Percentiles rank a stretch among this genome's conserved stretches.
Evolutionary conservation across 1,139 yeast species (phyloP).

Genomic region (Pichiaceae sp.): DNA sequence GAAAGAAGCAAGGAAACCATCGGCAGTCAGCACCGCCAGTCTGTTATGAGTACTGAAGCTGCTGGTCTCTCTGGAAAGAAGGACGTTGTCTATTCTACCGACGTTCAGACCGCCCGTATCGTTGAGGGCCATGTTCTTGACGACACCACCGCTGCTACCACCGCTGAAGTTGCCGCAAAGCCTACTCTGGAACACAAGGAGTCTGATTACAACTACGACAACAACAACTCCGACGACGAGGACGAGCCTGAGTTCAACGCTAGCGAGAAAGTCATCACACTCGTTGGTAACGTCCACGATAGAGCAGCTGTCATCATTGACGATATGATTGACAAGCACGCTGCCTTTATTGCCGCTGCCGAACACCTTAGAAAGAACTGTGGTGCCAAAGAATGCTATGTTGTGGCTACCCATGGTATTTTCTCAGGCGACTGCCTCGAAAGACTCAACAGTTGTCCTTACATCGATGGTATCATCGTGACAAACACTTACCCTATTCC

Average conservation of each 20-base stretch:
- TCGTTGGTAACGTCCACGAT: conserved; percentile 91
- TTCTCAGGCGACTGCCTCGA: conserved; percentile 84
- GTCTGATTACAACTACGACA: conserved; percentile 42
- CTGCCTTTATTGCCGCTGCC: conserved; percentile 92
- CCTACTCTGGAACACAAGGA: conserved; percentile 15
- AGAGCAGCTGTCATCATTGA: conserved; percentile 91
- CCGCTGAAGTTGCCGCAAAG: conserved; percentile 5
- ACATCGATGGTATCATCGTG: conserved; percentile 83
- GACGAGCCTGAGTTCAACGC: conserved; percentile 63
- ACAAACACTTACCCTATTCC: conserved; percentile 93
- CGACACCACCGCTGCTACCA: conserved; percentile 36
- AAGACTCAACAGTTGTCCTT: conserved; percentile 64
- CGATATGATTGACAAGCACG: conserved; percentile 95
- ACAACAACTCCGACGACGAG: conserved; percentile 74
- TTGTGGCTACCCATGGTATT: conserved; percentile 93
- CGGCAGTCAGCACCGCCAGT: conserved; percentile 20
- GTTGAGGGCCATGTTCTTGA: conserved; percentile 97
- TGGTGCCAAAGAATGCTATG: conserved; percentile 87
- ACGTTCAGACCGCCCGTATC: conserved; percentile 91
- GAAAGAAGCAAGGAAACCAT: conserved; percentile 78
- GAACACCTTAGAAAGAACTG: conserved; percentile 92
- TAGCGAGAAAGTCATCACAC: conserved; percentile 85
- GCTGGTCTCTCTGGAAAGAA: conserved; percentile 33
- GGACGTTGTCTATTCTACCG: conserved; percentile 61
- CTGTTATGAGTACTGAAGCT: conserved; percentile 12